Percentiles rank a stretch among this genome's conserved stretches.
Evolutionary conservation across 352 stramenopile genomes (phyloP).

Genomic region (Globisporangium uncinulatum): DNA sequence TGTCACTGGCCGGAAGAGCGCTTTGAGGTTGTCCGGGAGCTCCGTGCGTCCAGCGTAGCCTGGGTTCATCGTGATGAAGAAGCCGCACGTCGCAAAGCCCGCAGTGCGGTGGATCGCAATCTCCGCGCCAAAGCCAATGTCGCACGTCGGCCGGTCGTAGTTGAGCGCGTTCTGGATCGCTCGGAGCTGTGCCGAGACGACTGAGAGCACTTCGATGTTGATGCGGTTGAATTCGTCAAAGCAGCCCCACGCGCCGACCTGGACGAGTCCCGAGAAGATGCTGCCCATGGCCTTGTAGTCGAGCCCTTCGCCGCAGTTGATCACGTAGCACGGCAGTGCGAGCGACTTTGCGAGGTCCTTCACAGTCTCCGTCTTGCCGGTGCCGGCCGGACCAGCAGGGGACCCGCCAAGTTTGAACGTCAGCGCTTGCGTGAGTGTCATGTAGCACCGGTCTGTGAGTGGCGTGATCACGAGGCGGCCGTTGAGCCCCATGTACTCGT

Average conservation of each 20-base stretch:
- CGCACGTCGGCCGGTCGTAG: conserved; percentile 86
- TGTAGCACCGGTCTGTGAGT: conserved; percentile 92
- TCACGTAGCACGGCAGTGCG: conserved; percentile 90
- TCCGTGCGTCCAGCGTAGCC: conserved; percentile 90
- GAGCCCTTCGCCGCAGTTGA: conserved; percentile 89
- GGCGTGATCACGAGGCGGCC: conserved; percentile 91
- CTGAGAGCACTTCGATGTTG: conserved; percentile 83
- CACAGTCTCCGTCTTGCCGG: conserved; percentile 92
- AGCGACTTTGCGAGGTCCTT: conserved; percentile 92
- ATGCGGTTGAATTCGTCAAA: conserved; percentile 89
- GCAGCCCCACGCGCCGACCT: conserved; percentile 85
- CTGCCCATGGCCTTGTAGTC: conserved; percentile 92
- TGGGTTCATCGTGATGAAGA: conserved; percentile 96
- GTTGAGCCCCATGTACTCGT: conserved; percentile 93
- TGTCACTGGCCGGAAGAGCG: conserved; percentile 89
- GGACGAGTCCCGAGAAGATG: conserved; percentile 87
- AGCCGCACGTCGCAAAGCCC: conserved; percentile 90
- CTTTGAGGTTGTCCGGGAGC: conserved; percentile 91
- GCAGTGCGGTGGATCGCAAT: conserved; percentile 90
- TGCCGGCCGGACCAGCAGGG: conserved; percentile 86
- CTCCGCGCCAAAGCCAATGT: conserved; percentile 90
- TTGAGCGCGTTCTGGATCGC: conserved; percentile 93
- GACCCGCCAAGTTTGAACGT: conserved; percentile 91
- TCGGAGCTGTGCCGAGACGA: conserved; percentile 84
- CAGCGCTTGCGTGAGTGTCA: conserved; percentile 91